Evolutionary conservation across 345 rosid genomes (phyloP).

Genomic region (Lepidium aucheri): DNA sequence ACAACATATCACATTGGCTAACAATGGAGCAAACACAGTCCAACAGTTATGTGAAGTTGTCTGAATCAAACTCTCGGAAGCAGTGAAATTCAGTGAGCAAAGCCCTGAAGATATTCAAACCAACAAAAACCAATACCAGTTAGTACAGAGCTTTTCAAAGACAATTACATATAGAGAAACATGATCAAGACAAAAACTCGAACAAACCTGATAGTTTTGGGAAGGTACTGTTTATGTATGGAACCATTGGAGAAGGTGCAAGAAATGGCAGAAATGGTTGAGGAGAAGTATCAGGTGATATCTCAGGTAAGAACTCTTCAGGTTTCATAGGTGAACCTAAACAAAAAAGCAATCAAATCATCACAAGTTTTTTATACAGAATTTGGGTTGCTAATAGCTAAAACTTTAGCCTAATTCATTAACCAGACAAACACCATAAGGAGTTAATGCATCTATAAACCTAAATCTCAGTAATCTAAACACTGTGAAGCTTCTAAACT

Average conservation of each 20-base stretch:
- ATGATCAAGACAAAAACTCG: not conserved
- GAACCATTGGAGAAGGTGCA: constrained; percentile 86
- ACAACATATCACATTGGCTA: constrained; percentile 93
- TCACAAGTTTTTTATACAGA: not conserved
- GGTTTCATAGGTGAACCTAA: constrained; percentile 43
- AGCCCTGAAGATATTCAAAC: constrained; percentile 37
- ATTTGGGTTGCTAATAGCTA: not conserved
- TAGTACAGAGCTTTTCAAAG: not conserved
- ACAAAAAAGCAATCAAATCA: constrained; percentile 7
- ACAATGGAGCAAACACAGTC: constrained; percentile 64
- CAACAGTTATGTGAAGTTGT: constrained; percentile 78
- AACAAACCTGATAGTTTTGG: constrained; percentile 79
- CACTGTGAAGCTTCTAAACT: not conserved
- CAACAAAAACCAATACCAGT: not conserved
- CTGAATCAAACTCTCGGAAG: constrained; percentile 61
- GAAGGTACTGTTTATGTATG: constrained; percentile 55
- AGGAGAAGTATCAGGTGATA: constrained; percentile 63
- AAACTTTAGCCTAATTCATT: not conserved
- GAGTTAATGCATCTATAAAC: not conserved
- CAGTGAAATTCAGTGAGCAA: constrained; percentile 65
- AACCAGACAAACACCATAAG: not conserved
- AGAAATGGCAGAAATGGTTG: constrained; percentile 84
- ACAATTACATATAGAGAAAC: not conserved
- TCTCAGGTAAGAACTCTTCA: constrained; percentile 50
- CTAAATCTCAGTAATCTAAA: too few relatives aligned